Evolutionary conservation across 1,284 basidiomycete species (phyloP), one percentile per base, ranked within the genome.

Genomic region (Ceratobasidium sp.): DNA sequence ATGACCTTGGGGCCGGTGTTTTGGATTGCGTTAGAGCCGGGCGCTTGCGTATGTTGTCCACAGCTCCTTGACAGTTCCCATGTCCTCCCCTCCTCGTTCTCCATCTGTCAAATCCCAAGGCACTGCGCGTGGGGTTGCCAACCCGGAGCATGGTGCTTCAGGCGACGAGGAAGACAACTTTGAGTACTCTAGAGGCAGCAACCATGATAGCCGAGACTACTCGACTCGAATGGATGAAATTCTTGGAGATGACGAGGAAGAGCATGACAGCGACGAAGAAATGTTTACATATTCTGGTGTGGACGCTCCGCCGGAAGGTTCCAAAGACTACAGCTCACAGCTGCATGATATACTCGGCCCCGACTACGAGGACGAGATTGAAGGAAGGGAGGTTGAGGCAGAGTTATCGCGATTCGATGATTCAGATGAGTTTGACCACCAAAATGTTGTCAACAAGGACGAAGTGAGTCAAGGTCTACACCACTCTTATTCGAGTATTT

Each of bases 171-270:
- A 55, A 33, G 30, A 68, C n/a, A n/a, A 12, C 1, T 14, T 33
- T 20, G 23, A 41, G 20, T 44, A 6, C 20, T 48, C 30, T 33
- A 38, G 10, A 27, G 48, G 20, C 27, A 35, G 65, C 33, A 7
- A 52, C 8, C 38, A 44, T 35, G 73, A 76, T 30, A 35, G 66
- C 16, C 73, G 73, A 8, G 90, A 92, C 83, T 95, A 94, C 82
- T 89, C 92, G 7, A 86, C 90, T 57, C 91, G 89, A 78, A 91
- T 94, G 89, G 91, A 90, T 66, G 93, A 94, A 80, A 86, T 94
- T 33, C 88, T 94, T 74, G 87, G 86, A 68, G 89, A 87, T 62
- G 88, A 87, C 77, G 88, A 88, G 67, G 86, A 86, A 65, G 83
- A 83, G 44, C 84, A 87, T n/a, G 89, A 89, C 10, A 83, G 83